Base-by-base conservation (phyloP, 2,329 filamentous ascomycete species). In the Aspergillus quadricinctus region DNA sequence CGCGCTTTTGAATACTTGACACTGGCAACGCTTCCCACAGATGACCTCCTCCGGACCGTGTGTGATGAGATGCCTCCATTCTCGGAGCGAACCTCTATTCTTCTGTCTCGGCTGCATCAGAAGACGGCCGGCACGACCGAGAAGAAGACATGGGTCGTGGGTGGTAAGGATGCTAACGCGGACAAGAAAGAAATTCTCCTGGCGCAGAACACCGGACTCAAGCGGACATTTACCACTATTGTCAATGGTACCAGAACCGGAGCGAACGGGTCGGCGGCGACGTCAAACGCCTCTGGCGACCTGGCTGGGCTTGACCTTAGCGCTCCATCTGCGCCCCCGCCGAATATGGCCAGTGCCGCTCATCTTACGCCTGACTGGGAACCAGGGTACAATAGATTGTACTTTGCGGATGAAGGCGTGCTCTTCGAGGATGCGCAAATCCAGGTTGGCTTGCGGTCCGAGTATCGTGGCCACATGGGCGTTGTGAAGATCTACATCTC, bases 11-110 rank as follows among this genome's bases (percentile, higher is more conserved):
- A 99, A 72, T 99, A 97, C 72, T 80, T 97, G 57, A 86, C 89
- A 0, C 80, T 99, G 60, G 91, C 92, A 19, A 92, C 84, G 35
- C 82, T 95, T 71, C 89, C 91, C 0, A 91, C 90, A 0, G 94
- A 99, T 66, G 92, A 97, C 62, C 82, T 99, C 6, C 80, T 99
- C 11, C 86, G 94, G 52, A 97, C 94, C 0, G 87, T 99, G 5
- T 96, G 92, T 72, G 94, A 99, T 66, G 94, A 99, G 73, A 99
- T 99, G 95, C 94, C 94, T 2, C 92, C 94, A 0, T 99, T 97
- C 76, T 95, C 94, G 0, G 92, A 99, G 73, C 83, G 95, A 58
- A 88, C 96, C 57, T 97, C 94, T 4, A 93, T 94, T 1, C 80
- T 99, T 28, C 80, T 99, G 10, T 97, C 93, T 41, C 84, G 94